A percentile compares a stretch with the other conserved stretches of the same genome.
Evolutionary conservation across 345 rosid species (phyloP).

Genomic region (rapeseed (Brassica napus)): Da-Ae NC_063441.1:18545501-18546000

Average conservation of each 20-base stretch:
- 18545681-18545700: constrained; percentile 20
- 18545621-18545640: background rate
- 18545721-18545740: constrained; percentile 3
- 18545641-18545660: background rate
- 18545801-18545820: constrained; percentile 33
- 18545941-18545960: constrained; percentile 12
- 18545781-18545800: constrained; percentile 26
- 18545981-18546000: constrained; percentile 2
- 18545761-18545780: background rate
- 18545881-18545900: constrained; percentile 33
- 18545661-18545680: background rate
- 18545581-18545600: background rate
- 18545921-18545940: constrained; percentile 19
- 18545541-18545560: background rate
- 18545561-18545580: background rate
- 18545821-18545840: constrained; percentile 27
- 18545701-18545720: constrained; percentile 7
- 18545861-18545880: constrained; percentile 27
- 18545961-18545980: constrained; percentile 16
- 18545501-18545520: background rate
- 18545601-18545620: background rate
- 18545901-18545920: constrained; percentile 27
- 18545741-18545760: constrained; percentile 24
- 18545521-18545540: background rate
- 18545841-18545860: constrained; percentile 28